Evolutionary conservation across 352 stramenopile genomes (phyloP).

Genomic region (Blastocystis sp.): DNA sequence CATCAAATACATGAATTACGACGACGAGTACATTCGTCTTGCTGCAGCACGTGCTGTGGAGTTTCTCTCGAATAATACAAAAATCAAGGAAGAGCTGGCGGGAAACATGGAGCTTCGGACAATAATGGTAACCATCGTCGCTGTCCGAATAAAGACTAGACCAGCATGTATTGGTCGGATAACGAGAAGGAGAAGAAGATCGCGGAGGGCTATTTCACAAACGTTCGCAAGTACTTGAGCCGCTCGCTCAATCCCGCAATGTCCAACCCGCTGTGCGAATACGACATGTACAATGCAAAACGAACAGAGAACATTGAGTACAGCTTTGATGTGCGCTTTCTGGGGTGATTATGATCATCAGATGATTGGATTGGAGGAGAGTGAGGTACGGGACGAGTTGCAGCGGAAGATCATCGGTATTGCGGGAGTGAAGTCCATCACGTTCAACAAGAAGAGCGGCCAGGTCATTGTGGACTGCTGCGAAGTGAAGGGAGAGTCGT

Average conservation of each 20-base stretch:
- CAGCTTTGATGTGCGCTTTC: background rate
- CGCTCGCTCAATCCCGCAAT: background rate
- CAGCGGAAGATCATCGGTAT: constrained; percentile 51
- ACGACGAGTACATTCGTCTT: constrained; percentile 23
- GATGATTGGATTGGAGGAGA: constrained; percentile 57
- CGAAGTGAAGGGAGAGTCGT: constrained; percentile 38
- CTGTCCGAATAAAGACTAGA: background rate
- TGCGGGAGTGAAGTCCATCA: constrained; percentile 48
- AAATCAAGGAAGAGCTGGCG: background rate
- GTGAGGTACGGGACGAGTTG: background rate
- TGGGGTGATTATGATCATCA: background rate
- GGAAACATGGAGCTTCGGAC: background rate
- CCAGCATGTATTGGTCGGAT: background rate
- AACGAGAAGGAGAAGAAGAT: constrained; percentile 13
- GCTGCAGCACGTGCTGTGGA: constrained; percentile 2
- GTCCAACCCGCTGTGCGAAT: background rate
- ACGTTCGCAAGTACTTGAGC: constrained; percentile 26
- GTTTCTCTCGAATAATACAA: constrained; percentile 40
- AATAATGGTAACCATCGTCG: background rate
- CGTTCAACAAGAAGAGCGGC: constrained; percentile 37
- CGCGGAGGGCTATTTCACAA: background rate
- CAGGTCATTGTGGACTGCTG: constrained; percentile 25
- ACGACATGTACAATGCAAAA: constrained; percentile 29
- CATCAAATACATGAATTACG: constrained; percentile 8
- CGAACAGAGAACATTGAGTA: constrained; percentile 20